Evolutionary conservation across 139 green algal genomes (phyloP).

Genomic region (Yamagishiella unicocca): DNA sequence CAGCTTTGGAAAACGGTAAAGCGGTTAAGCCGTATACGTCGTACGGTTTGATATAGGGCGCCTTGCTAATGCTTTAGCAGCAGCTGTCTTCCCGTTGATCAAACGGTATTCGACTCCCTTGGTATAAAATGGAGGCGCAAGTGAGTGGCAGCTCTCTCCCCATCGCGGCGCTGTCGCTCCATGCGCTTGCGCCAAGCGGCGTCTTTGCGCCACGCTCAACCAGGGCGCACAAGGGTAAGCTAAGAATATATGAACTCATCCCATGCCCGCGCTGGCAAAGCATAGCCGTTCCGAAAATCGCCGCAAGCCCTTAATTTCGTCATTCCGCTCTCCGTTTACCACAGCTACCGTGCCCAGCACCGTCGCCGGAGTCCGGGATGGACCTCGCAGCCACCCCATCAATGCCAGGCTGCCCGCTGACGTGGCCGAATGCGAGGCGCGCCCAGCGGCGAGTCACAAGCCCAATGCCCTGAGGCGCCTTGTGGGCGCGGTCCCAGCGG

Average conservation of each 20-base stretch:
- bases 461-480: not conserved
- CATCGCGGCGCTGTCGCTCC: conserved; percentile 30
- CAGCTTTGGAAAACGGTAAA: too few relatives aligned
- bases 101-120: too few relatives aligned
- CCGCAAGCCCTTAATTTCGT: too few relatives aligned
- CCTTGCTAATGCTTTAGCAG: too few relatives aligned
- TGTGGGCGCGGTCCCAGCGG: not conserved
- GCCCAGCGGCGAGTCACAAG: not conserved
- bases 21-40: too few relatives aligned
- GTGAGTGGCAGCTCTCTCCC: not conserved
- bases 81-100: too few relatives aligned
- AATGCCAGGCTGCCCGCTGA: not conserved
- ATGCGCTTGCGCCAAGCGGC: not conserved
- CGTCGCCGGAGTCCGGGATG: not conserved
- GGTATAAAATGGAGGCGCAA: not conserved
- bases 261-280: too few relatives aligned
- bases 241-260: not conserved
- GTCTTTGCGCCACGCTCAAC: not conserved
- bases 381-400: conserved; percentile 35
- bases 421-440: not conserved
- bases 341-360: not conserved
- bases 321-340: not conserved
- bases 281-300: too few relatives aligned
- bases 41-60: too few relatives aligned
- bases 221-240: not conserved